Evolutionary conservation across 495 filamentous ascomycete genomes (phyloP).

Genomic region (Geopyxis carbonaria): DNA sequence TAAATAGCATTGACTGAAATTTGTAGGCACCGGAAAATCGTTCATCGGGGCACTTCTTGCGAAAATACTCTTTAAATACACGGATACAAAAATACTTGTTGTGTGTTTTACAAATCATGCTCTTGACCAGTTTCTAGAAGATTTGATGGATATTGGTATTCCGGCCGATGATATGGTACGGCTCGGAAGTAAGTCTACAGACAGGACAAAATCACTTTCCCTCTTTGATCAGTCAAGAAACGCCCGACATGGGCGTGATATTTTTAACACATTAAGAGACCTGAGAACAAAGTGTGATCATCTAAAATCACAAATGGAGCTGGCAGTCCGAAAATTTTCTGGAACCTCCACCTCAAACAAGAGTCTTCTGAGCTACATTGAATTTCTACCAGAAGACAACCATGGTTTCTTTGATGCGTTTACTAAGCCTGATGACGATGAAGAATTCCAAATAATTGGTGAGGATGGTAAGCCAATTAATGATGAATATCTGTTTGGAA

Average conservation of each 20-base stretch:
- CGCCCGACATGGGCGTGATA: no score
- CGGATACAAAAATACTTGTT: neutral
- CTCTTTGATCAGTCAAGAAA: no score
- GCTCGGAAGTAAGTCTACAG: conserved; percentile 50
- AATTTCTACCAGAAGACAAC: conserved; percentile 41
- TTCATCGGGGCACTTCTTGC: conserved; percentile 32
- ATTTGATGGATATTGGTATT: conserved; percentile 34
- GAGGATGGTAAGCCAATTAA: conserved; percentile 31
- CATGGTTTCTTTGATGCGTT: conserved; percentile 40
- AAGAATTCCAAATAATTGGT: conserved; percentile 34
- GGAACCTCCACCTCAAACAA: neutral
- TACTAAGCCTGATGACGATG: conserved; percentile 27
- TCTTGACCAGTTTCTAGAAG: conserved; percentile 54
- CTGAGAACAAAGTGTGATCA: neutral
- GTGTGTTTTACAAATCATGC: conserved; percentile 56
- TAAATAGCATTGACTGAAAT: no score
- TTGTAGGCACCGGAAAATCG: conserved; percentile 27
- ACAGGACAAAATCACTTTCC: neutral
- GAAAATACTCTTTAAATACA: conserved; percentile 41
- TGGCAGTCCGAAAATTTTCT: neutral
- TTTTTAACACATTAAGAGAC: neutral
- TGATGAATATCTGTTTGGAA: conserved; percentile 36
- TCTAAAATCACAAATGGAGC: neutral
- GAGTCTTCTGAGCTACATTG: conserved; percentile 42
- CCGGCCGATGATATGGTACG: conserved; percentile 49